Evolutionary conservation across 192 early-diverging fungal genomes (phyloP).

Genomic region (Coemansia brasiliensis): DNA sequence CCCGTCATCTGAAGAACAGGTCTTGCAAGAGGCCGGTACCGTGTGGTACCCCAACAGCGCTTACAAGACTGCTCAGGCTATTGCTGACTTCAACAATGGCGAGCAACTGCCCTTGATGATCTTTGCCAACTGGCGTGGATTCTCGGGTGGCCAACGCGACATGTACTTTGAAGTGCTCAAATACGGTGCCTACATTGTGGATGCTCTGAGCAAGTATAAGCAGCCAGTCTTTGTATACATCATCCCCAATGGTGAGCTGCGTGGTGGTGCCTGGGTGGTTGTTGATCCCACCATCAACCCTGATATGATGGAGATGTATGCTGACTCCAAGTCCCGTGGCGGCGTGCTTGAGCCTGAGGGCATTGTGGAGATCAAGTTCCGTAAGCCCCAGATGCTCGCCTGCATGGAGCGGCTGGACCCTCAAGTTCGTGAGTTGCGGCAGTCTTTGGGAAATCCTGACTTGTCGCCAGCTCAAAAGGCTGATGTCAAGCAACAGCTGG

Average conservation of each 20-base stretch:
- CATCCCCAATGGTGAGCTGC: constrained; percentile 89
- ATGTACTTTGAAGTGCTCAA: constrained; percentile 99
- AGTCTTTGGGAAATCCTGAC: constrained; percentile 58
- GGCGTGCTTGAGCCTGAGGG: constrained; percentile 97
- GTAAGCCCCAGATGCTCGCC: constrained; percentile 85
- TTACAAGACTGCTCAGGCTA: constrained; percentile 99
- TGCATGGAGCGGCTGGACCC: constrained; percentile 93
- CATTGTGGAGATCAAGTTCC: constrained; percentile 98
- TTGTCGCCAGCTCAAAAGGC: constrained; percentile 62
- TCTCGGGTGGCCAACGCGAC: constrained; percentile 98
- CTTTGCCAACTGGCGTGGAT: constrained; percentile 99
- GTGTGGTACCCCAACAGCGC: constrained; percentile 99
- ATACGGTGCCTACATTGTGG: constrained; percentile 96
- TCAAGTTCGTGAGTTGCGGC: constrained; percentile 73
- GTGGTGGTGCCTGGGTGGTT: constrained; percentile 98
- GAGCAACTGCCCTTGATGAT: constrained; percentile 97
- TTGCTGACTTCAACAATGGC: constrained; percentile 98
- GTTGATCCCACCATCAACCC: constrained; percentile 95
- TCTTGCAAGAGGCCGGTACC: constrained; percentile 86
- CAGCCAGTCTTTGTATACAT: constrained; percentile 98
- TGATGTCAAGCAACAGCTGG: constrained; percentile 68
- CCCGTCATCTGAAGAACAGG: constrained; percentile 84
- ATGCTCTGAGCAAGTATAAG: constrained; percentile 92
- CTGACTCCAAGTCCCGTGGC: constrained; percentile 84
- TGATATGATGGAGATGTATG: constrained; percentile 99